A percentile compares a stretch with the other conserved stretches of the same genome.
Evolutionary conservation across 2,329 filamentous ascomycete genomes (phyloP).

Genomic region (Penicillium sp.): DNA sequence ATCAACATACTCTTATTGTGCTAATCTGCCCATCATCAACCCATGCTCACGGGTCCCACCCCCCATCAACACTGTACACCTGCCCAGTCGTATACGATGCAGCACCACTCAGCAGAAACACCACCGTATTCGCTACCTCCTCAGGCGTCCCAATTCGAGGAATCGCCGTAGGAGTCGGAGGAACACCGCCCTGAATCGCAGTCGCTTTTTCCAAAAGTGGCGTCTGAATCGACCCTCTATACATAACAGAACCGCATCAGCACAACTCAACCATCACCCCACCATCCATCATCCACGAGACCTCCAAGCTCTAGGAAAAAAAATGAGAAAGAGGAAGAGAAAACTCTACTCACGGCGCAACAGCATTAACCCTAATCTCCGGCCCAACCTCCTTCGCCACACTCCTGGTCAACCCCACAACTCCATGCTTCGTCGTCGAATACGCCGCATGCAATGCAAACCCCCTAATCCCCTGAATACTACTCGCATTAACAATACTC

Average conservation of each 20-base stretch:
- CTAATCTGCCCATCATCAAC: background rate
- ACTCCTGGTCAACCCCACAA: constrained; percentile 38
- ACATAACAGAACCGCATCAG: background rate
- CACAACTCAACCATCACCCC: too few relatives aligned
- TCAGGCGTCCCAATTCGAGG: constrained; percentile 33
- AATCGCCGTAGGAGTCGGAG: constrained; percentile 23
- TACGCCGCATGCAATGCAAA: constrained; percentile 34
- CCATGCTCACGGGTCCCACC: constrained; percentile 37
- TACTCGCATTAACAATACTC: constrained; percentile 59
- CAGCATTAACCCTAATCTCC: constrained; percentile 43
- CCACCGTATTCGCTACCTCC: constrained; percentile 47
- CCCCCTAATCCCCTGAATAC: constrained; percentile 44
- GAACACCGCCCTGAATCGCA: constrained; percentile 25
- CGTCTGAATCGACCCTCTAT: constrained; percentile 34
- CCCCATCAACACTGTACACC: constrained; percentile 51
- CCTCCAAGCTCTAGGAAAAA: background rate
- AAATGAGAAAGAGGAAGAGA: background rate
- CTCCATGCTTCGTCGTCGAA: constrained; percentile 37
- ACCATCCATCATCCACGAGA: too few relatives aligned
- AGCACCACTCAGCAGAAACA: constrained; percentile 51
- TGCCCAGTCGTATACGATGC: constrained; percentile 51
- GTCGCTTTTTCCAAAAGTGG: constrained; percentile 32
- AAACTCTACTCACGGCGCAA: constrained; percentile 42
- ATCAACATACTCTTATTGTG: background rate
- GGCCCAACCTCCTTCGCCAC: constrained; percentile 41